phyloP scores from a whole-genome alignment of 148 eudicot species.

The Vaccinium darrowii region DNA sequence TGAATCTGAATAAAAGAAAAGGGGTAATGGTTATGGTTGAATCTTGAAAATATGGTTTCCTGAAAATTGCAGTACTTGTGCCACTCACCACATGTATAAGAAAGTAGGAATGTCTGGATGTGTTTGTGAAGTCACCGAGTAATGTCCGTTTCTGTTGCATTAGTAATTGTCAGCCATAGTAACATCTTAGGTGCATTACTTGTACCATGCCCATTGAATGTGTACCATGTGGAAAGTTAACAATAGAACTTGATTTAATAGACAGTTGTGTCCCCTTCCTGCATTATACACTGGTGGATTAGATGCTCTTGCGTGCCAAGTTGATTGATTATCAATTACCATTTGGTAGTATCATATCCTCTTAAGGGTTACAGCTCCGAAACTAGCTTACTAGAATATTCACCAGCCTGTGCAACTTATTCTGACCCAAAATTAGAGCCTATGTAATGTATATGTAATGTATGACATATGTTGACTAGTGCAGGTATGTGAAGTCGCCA shows the following conservation, averaged over 20 bases:
- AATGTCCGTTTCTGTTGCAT: not conserved
- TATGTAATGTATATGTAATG: not conserved
- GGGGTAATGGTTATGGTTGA: constrained; percentile 31
- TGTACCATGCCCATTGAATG: not conserved
- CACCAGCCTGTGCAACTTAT: not conserved
- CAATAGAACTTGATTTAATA: not conserved
- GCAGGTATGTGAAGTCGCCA: not conserved
- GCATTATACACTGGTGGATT: not conserved
- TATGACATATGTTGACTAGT: not conserved
- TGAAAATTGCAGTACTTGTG: constrained; percentile 13
- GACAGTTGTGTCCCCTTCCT: not conserved
- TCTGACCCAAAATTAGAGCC: not conserved
- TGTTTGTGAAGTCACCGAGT: constrained; percentile 7
- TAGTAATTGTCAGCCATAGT: not conserved
- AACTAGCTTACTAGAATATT: not conserved
- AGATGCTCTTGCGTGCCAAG: not conserved
- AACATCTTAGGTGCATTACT: not conserved
- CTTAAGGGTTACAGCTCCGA: not conserved
- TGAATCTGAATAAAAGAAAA: constrained; percentile 70
- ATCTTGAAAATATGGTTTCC: not conserved
- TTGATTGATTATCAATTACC: not conserved
- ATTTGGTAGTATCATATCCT: not conserved
- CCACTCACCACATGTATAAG: not conserved
- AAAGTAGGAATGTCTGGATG: not conserved
- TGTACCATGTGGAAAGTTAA: not conserved